phyloP scores from a whole-genome alignment of 2,329 filamentous ascomycete species.

The Xylariaceae sp. region DNA sequence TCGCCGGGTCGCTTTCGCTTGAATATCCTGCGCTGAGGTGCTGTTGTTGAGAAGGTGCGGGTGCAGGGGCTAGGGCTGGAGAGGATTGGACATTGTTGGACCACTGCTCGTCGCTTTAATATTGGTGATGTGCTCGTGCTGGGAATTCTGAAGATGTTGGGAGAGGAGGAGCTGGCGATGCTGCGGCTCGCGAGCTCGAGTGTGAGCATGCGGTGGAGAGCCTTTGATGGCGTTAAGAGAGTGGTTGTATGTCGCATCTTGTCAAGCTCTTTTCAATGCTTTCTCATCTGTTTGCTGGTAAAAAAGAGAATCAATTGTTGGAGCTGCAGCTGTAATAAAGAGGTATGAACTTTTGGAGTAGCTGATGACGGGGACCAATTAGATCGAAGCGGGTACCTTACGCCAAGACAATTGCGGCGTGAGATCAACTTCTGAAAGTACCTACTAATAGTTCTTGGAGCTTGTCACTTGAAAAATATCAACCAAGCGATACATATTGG shows the following conservation, averaged over 20 bases:
- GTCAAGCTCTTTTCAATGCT: too few relatives aligned
- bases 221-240: constrained; percentile 27
- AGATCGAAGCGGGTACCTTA: constrained; percentile 5
- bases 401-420: too few relatives aligned
- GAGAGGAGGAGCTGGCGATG: constrained; percentile 5
- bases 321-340: too few relatives aligned
- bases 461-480: too few relatives aligned
- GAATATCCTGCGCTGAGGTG: not conserved
- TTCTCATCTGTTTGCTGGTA: too few relatives aligned
- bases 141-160: not conserved
- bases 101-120: too few relatives aligned
- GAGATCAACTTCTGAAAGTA: too few relatives aligned
- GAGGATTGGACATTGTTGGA: not conserved
- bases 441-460: too few relatives aligned
- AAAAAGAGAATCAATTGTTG: too few relatives aligned
- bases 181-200: constrained; percentile 15
- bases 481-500: too few relatives aligned
- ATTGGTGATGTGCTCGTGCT: constrained; percentile 2
- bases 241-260: constrained; percentile 27
- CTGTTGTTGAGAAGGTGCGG: not conserved
- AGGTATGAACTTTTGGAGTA: constrained; percentile 1
- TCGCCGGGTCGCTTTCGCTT: not conserved
- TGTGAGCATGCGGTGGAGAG: constrained; percentile 27
- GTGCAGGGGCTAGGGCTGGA: not conserved
- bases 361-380: constrained; percentile 18